These are phyloP conservation scores for Aspergillus steynii DNA, from an alignment of 495 filamentous ascomycete species.

Conservation along the genomic window DNA sequence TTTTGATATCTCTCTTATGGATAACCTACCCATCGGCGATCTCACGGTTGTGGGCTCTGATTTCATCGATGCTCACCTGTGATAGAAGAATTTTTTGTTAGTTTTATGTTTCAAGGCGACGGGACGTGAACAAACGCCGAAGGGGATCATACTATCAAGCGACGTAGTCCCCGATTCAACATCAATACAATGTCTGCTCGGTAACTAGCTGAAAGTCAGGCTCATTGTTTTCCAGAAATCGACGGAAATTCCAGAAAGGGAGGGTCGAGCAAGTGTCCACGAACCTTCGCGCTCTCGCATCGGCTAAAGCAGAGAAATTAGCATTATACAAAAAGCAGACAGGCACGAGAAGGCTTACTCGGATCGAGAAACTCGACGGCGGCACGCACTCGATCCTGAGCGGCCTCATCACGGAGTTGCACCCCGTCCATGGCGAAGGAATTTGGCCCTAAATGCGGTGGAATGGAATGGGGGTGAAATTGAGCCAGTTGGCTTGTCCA, in stretches of 20 bases:
- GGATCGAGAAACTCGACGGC: constrained; percentile 87
- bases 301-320: constrained; percentile 31
- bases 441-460: constrained; percentile 12
- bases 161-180: constrained; percentile 81
- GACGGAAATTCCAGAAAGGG: background rate
- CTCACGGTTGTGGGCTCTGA: constrained; percentile 84
- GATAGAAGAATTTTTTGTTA: constrained; percentile 18
- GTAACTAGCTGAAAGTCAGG: constrained; percentile 53
- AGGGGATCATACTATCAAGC: constrained; percentile 54
- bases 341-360: constrained; percentile 49
- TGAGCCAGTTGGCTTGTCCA: constrained; percentile 6
- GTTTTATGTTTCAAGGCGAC: constrained; percentile 6
- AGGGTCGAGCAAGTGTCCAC: constrained; percentile 14
- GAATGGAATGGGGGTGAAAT: constrained; percentile 9
- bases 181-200: constrained; percentile 87
- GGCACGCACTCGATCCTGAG: constrained; percentile 74
- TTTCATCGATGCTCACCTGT: constrained; percentile 92
- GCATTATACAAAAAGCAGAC: background rate
- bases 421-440: constrained; percentile 63
- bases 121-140: background rate
- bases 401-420: constrained; percentile 78
- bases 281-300: constrained; percentile 61
- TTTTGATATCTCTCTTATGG: background rate
- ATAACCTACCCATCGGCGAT: constrained; percentile 72
- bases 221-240: background rate